These are phyloP conservation scores for Picochlorum sp. DNA, from an alignment of 139 green algal species.

Conservation along the genomic window DNA sequence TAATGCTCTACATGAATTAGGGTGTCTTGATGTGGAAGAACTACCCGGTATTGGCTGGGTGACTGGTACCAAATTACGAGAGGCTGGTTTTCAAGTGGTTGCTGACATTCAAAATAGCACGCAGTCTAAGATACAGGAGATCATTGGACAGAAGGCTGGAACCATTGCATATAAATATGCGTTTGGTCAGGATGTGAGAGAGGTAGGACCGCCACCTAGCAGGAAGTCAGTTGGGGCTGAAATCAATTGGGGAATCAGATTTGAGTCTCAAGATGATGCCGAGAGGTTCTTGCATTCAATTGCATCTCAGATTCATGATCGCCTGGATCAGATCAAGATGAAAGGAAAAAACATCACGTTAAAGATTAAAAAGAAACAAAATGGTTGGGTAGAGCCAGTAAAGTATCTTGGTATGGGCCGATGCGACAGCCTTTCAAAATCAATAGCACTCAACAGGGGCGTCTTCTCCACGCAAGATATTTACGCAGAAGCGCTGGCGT, in stretches of 20 bases:
- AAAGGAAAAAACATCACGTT: conserved; percentile 59
- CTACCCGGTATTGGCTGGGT: conserved; percentile 84
- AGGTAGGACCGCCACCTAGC: conserved; percentile 32
- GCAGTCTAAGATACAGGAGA: conserved; percentile 40
- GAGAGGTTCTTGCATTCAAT: conserved; percentile 53
- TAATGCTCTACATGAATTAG: not conserved
- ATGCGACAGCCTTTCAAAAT: conserved; percentile 74
- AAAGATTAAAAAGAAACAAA: conserved; percentile 73
- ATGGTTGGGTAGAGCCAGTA: conserved; percentile 50
- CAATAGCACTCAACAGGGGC: conserved; percentile 26
- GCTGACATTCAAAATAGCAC: conserved; percentile 35
- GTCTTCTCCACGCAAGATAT: conserved; percentile 32
- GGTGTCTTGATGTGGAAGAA: conserved; percentile 32
- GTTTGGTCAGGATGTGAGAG: conserved; percentile 44
- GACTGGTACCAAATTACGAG: conserved; percentile 46
- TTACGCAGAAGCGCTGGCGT: conserved; percentile 19
- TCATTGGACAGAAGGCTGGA: conserved; percentile 73
- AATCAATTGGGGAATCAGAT: conserved; percentile 89
- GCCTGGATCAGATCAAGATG: conserved; percentile 33
- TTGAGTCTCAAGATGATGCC: conserved; percentile 47
- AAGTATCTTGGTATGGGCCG: conserved; percentile 88
- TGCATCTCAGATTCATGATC: conserved; percentile 28
- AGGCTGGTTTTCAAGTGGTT: conserved; percentile 49
- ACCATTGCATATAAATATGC: conserved; percentile 38
- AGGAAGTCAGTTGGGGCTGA: conserved; percentile 74